Conservation (phyloP, 495 filamentous ascomycete genomes). For the Aspergillus affinis region DNA sequence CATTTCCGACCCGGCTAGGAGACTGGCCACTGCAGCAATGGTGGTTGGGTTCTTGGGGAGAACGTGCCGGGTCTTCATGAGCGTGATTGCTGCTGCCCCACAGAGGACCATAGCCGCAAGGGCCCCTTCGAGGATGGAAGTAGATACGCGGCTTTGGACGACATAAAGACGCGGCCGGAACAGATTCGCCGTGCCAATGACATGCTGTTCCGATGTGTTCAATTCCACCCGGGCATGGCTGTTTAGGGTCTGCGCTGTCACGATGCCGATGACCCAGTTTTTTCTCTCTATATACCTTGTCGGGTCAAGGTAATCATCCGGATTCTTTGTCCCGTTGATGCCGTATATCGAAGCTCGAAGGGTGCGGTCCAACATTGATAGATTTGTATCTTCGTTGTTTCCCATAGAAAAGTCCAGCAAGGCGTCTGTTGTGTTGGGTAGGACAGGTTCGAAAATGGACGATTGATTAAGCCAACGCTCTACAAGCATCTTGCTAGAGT, state of each 20-base stretch:
- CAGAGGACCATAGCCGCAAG: constrained; percentile 24
- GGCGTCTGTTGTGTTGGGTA: no score
- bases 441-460: no score
- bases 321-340: no score
- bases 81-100: constrained; percentile 18
- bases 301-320: no score
- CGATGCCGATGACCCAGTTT: no score
- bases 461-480: no score
- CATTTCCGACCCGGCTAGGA: constrained; percentile 28
- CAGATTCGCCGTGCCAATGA: constrained; percentile 4
- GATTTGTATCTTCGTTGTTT: no score
- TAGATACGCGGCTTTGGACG: constrained; percentile 29
- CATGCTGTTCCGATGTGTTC: constrained; percentile 7
- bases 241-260: neutral
- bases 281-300: no score
- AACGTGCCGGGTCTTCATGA: constrained; percentile 25
- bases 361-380: no score
- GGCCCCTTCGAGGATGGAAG: constrained; percentile 33
- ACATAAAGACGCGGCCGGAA: constrained; percentile 12
- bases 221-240: constrained; percentile 1
- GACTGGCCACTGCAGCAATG: constrained; percentile 29
- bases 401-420: no score
- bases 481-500: no score
- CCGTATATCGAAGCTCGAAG: no score
- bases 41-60: constrained; percentile 29